phyloP scores from a whole-genome alignment of 2,329 filamentous ascomycete genomes.

The Neodidymelliopsis sp. region DNA sequence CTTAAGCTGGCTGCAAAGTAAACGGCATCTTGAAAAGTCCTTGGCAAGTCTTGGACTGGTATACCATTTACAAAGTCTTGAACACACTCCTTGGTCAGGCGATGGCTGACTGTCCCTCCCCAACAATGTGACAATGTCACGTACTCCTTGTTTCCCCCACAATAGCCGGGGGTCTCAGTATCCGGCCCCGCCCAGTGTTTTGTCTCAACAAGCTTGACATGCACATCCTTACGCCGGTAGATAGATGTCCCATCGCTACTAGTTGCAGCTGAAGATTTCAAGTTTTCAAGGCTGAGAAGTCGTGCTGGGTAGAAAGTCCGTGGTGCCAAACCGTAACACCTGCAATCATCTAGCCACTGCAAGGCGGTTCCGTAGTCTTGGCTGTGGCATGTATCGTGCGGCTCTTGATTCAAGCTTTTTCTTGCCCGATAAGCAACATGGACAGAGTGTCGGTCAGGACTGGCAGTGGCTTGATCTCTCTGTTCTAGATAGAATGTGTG shows the following conservation, averaged over 20 bases:
- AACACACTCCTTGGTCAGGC: not conserved
- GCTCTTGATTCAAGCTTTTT: not conserved
- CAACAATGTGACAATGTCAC: constrained; percentile 5
- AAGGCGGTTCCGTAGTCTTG: not conserved
- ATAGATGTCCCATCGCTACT: no score
- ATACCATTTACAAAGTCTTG: not conserved
- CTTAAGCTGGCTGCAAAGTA: not conserved
- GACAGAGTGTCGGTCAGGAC: not conserved
- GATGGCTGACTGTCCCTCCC: not conserved
- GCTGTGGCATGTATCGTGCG: not conserved
- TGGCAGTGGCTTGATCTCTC: not conserved
- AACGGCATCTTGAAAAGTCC: not conserved
- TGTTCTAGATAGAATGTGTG: not conserved
- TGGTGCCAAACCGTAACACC: not conserved
- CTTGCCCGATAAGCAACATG: not conserved
- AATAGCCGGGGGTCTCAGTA: not conserved
- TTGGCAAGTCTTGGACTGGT: not conserved
- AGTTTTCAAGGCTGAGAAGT: not conserved
- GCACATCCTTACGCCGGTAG: no score
- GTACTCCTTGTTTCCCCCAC: not conserved
- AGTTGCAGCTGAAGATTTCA: not conserved
- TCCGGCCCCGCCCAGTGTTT: not conserved
- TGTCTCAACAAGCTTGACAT: not conserved
- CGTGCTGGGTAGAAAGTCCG: not conserved
- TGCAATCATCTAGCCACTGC: not conserved